Evolutionary conservation across 768 basidiomycete genomes (phyloP).

Genomic region (Tylopilus sp.): DNA sequence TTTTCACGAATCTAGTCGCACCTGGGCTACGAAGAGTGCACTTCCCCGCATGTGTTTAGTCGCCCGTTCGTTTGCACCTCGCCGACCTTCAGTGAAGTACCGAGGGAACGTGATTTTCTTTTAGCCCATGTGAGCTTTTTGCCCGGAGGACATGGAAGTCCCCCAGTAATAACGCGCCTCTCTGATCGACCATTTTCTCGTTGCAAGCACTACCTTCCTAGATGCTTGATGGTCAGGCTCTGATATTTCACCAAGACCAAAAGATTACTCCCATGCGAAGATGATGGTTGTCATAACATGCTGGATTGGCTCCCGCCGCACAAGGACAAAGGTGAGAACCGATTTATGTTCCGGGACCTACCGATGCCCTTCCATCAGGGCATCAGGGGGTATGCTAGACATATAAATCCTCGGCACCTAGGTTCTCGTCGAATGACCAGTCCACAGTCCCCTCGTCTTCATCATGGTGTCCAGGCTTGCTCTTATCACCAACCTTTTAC

Average conservation of each 20-base stretch:
- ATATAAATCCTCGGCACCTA: constrained; percentile 13
- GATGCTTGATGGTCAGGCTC: neutral
- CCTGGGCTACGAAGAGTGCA: no score
- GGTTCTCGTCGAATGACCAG: neutral
- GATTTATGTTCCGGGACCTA: neutral
- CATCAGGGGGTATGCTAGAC: neutral
- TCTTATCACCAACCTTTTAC: constrained; percentile 15
- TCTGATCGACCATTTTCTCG: constrained; percentile 4
- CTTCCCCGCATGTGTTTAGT: neutral
- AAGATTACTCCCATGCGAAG: neutral
- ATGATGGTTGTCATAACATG: neutral
- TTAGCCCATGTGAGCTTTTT: no score
- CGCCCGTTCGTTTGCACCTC: neutral
- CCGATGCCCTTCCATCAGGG: neutral
- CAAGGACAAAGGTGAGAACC: neutral
- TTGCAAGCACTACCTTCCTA: neutral
- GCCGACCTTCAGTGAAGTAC: no score
- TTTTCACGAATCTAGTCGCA: neutral
- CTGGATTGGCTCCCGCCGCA: neutral
- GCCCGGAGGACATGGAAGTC: no score
- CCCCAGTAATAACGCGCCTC: no score
- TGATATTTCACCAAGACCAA: neutral
- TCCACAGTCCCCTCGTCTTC: neutral
- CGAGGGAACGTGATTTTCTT: no score
- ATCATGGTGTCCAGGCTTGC: constrained; percentile 19